A percentile compares a stretch with the other conserved stretches of the same genome.
Evolutionary conservation across 2,329 filamentous ascomycete genomes (phyloP).

Genomic region (Fusarium heterosporum): DNA sequence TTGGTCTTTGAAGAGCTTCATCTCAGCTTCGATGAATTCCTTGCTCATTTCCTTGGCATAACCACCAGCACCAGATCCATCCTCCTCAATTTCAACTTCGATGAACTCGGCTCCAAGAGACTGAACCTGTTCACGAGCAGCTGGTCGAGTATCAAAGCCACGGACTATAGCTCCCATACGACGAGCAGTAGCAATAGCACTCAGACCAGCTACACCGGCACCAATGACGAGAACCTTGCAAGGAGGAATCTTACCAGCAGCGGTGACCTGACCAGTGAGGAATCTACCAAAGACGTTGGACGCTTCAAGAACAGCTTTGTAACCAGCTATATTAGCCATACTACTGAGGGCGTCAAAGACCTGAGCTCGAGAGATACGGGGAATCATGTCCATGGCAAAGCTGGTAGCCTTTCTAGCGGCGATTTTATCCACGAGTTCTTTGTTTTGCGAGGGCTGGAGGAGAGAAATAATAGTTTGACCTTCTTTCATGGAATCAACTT

Average conservation of each 20-base stretch:
- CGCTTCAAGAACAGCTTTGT: conserved; percentile 90
- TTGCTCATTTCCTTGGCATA: conserved; percentile 96
- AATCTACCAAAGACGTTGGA: conserved; percentile 92
- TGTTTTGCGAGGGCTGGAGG: conserved; percentile 85
- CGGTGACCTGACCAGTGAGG: conserved; percentile 88
- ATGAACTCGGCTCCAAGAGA: conserved; percentile 91
- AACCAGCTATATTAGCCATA: conserved; percentile 95
- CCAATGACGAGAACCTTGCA: conserved; percentile 93
- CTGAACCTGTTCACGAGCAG: conserved; percentile 88
- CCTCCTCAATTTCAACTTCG: conserved; percentile 86
- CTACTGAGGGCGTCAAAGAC: conserved; percentile 90
- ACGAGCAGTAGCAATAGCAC: conserved; percentile 87
- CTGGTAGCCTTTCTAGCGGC: conserved; percentile 76
- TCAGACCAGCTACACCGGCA: conserved; percentile 88
- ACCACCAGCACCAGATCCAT: conserved; percentile 84
- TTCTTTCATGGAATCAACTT: conserved; percentile 75
- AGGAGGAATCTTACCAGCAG: conserved; percentile 89
- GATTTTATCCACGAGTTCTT: conserved; percentile 77
- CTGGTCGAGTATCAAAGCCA: conserved; percentile 91
- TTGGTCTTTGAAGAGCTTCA: conserved; percentile 91
- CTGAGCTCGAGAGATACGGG: conserved; percentile 88
- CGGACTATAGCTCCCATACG: conserved; percentile 90
- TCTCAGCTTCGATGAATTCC: conserved; percentile 91
- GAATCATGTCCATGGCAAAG: conserved; percentile 95
- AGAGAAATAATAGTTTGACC: conserved; percentile 84